A percentile compares a stretch with the other conserved stretches of the same genome.
These are phyloP conservation scores for Sphagnurus paluster DNA, from an alignment of 1,284 basidiomycete genomes.

Conservation along the genomic window DNA sequence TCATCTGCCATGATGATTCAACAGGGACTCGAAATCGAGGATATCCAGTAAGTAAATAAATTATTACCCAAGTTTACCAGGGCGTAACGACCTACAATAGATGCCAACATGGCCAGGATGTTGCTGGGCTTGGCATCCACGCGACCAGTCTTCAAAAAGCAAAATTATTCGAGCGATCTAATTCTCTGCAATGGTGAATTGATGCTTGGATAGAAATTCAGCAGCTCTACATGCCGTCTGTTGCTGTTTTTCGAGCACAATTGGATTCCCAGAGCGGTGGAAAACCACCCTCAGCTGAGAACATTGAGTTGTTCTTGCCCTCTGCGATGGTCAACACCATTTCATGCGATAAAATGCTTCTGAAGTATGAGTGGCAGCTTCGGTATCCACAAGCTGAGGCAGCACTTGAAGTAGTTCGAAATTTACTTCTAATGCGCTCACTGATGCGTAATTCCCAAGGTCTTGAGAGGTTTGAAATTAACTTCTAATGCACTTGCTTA, in stretches of 20 bases:
- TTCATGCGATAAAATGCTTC: slow-evolving; percentile 5
- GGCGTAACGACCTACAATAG: no score
- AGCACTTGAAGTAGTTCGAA: slow-evolving; percentile 6
- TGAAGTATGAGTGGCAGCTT: slow-evolving; percentile 15
- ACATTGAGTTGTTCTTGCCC: slow-evolving; percentile 3
- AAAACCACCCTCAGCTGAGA: background rate
- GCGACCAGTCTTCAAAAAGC: slow-evolving; percentile 10
- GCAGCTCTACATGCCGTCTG: slow-evolving; percentile 8
- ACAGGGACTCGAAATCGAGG: no score
- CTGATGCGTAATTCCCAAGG: no score
- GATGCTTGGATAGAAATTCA: background rate
- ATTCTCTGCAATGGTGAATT: slow-evolving; percentile 6
- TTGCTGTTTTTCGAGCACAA: background rate
- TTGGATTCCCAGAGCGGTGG: background rate
- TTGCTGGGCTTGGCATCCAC: no score
- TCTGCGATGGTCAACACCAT: slow-evolving; percentile 3
- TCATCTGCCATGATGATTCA: no score
- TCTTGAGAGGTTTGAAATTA: slow-evolving; percentile 9
- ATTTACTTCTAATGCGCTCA: slow-evolving; percentile 7
- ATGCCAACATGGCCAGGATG: slow-evolving; percentile 10
- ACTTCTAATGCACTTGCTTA: no score
- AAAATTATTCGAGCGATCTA: slow-evolving; percentile 1
- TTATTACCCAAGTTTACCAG: no score
- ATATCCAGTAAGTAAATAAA: no score
- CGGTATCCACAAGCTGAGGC: slow-evolving; percentile 9